Percentiles rank a stretch among this genome's conserved stretches.
These are phyloP conservation scores for Gomphus bonarii DNA, from an alignment of 1,284 basidiomycete species.

Conservation along the genomic window DNA sequence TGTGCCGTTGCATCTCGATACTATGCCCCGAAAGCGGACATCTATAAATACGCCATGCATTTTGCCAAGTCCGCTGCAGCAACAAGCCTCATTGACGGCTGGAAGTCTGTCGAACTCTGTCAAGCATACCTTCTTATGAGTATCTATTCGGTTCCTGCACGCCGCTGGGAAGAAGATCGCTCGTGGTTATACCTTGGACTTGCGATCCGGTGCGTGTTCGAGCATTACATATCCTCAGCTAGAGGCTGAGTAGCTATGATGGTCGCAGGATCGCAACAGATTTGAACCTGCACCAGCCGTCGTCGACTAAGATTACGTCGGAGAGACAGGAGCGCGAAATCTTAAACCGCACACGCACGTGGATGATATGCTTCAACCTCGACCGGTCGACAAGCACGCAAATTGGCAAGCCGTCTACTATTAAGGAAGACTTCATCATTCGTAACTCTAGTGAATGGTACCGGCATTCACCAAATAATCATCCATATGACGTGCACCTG, in stretches of 20 bases:
- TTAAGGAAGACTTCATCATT: slow-evolving; percentile 76
- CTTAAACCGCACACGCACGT: slow-evolving; percentile 69
- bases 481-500: slow-evolving; percentile 61
- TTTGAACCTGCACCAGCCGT: slow-evolving; percentile 68
- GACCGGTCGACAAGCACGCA: slow-evolving; percentile 79
- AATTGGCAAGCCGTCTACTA: slow-evolving; percentile 78
- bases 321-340: slow-evolving; percentile 72
- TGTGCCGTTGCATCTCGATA: slow-evolving; percentile 29
- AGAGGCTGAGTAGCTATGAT: background rate
- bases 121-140: slow-evolving; percentile 67
- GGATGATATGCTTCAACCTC: slow-evolving; percentile 82
- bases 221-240: background rate
- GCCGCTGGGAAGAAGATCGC: slow-evolving; percentile 74
- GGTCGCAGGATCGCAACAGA: slow-evolving; percentile 58
- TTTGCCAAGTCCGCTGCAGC: slow-evolving; percentile 76
- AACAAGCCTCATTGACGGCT: slow-evolving; percentile 68
- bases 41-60: slow-evolving; percentile 76
- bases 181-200: slow-evolving; percentile 76
- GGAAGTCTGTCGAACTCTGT: slow-evolving; percentile 56
- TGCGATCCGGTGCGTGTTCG: slow-evolving; percentile 48
- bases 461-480: slow-evolving; percentile 51
- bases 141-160: slow-evolving; percentile 66
- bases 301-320: slow-evolving; percentile 37
- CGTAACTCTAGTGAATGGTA: slow-evolving; percentile 73
- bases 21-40: slow-evolving; percentile 15